Conservation (phyloP, 495 filamentous ascomycete genomes). For the Sphaerosporella brunnea region DNA sequence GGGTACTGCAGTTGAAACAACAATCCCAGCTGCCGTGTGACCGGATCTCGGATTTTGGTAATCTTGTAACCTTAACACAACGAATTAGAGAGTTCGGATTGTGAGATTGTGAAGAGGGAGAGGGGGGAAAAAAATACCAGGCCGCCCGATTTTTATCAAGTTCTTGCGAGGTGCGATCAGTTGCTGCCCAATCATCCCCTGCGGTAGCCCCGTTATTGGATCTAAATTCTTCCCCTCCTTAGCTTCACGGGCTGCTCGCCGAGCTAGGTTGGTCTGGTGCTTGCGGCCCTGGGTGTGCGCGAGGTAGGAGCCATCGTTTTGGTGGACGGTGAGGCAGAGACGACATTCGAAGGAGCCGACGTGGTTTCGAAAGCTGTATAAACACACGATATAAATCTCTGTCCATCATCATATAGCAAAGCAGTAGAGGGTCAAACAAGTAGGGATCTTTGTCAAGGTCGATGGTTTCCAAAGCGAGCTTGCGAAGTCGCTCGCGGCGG, state of each 20-base stretch:
- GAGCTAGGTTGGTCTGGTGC: constrained; percentile 97
- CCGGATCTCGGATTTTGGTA: constrained; percentile 78
- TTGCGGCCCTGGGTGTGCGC: constrained; percentile 97
- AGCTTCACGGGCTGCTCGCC: constrained; percentile 81
- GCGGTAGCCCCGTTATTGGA: constrained; percentile 52
- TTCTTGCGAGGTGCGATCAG: constrained; percentile 55
- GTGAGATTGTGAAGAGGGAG: no score
- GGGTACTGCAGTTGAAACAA: constrained; percentile 93
- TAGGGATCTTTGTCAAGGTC: constrained; percentile 99
- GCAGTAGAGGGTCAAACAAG: constrained; percentile 35
- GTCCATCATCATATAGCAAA: no score
- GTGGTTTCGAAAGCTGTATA: constrained; percentile 76
- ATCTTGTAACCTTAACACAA: constrained; percentile 99
- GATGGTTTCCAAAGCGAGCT: constrained; percentile 95
- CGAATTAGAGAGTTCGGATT: no score
- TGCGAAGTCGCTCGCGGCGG: constrained; percentile 88
- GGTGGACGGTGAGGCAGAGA: constrained; percentile 95
- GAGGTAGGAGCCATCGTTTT: constrained; percentile 98
- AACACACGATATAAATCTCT: no score
- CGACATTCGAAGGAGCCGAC: constrained; percentile 97
- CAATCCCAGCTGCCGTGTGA: constrained; percentile 75
- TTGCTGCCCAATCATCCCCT: constrained; percentile 58
- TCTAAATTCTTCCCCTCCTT: constrained; percentile 69
- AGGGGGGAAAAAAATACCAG: no score
- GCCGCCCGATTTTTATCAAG: constrained; percentile 89